Percentiles rank a stretch among this genome's conserved stretches.
Conservation (phyloP, 164 flowering plant species). For the Chloranthus sessilifolius region DNA sequence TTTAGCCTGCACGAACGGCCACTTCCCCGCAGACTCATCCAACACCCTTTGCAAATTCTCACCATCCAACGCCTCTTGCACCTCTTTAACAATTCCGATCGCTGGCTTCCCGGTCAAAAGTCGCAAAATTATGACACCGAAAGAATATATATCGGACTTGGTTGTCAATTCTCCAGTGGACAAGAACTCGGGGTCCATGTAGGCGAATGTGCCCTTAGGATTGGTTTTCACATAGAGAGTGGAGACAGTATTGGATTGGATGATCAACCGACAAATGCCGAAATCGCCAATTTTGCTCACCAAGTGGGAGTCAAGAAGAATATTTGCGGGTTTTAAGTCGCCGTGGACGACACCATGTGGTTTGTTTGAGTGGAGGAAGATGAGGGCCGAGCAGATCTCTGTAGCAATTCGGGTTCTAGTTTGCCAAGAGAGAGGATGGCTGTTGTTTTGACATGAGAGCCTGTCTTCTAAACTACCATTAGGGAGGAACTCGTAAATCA, state of each 20-base stretch:
- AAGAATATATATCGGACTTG: constrained; percentile 77
- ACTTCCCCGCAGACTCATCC: constrained; percentile 81
- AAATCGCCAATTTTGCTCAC: constrained; percentile 74
- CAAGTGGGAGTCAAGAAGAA: constrained; percentile 69
- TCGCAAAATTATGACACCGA: constrained; percentile 68
- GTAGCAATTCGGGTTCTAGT: constrained; percentile 64
- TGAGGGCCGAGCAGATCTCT: constrained; percentile 74
- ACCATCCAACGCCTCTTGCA: constrained; percentile 50
- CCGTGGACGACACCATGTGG: constrained; percentile 74
- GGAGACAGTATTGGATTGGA: constrained; percentile 13
- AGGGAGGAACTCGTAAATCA: constrained; percentile 76
- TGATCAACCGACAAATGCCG: constrained; percentile 59
- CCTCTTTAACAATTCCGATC: constrained; percentile 57
- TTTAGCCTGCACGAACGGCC: constrained; percentile 87
- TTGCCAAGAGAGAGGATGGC: constrained; percentile 80
- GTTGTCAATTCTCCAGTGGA: constrained; percentile 67
- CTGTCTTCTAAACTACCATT: constrained; percentile 92
- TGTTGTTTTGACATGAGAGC: constrained; percentile 60
- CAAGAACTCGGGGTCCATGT: constrained; percentile 84
- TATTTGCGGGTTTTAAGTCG: constrained; percentile 72
- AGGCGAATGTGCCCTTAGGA: constrained; percentile 63
- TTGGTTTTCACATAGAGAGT: constrained; percentile 35
- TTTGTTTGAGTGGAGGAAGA: constrained; percentile 66
- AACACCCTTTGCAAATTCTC: constrained; percentile 45
- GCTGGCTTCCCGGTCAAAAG: constrained; percentile 68